Base-by-base conservation (phyloP, 164 flowering plant genomes). In the Chimonanthus salicifolius region DNA sequence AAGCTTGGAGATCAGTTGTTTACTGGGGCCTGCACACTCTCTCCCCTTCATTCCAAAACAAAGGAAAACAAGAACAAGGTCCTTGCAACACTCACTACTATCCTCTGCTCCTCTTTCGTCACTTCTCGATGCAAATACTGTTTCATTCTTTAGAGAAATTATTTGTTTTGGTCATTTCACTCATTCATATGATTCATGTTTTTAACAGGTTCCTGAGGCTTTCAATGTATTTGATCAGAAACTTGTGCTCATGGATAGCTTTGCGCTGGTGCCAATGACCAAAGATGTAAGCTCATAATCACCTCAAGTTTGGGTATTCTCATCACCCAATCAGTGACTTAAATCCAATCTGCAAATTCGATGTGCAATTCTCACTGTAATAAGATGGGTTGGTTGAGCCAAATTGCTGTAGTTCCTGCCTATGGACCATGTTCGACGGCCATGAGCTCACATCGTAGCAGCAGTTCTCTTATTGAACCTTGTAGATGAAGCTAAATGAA, bases 1-100 rank as follows among this genome's bases (percentile, higher is more conserved):
- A 83, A 86, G 3, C 89, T 92, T 58, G 96, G 93, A 4, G 97
- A 94, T 72, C 89, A 94, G 74, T 64, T 86, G 18, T 92, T 92
- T 69, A 83, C 85, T 3, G 96, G 96, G 47, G 15, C 89, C 0
- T 92, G 98, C 74, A 64, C 75, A 13, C 83, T 85, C 80, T 58
- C 81, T 46, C 88, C 90, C 5, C 72, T 62, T 5, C 81, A 64
- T 43, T 15, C 6, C 69, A 86, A 72, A 76, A 51, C 62, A 62
- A 88, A 85, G 74, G 85, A 88, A 0, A 33, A 33, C 33, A 85
- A 76, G 62, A 74, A 71, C 48, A 88, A 90, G 90, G 90, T 86
- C 49, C 58, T 11, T 58, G 49, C 63, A 54, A 58, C 20, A 63
- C 66, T 20, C 45, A 6, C 44, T 66, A 43, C 60, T 49, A 62